phyloP scores from a whole-genome alignment of 768 basidiomycete genomes.

The Xerocomellus chrysenteron region DNA sequence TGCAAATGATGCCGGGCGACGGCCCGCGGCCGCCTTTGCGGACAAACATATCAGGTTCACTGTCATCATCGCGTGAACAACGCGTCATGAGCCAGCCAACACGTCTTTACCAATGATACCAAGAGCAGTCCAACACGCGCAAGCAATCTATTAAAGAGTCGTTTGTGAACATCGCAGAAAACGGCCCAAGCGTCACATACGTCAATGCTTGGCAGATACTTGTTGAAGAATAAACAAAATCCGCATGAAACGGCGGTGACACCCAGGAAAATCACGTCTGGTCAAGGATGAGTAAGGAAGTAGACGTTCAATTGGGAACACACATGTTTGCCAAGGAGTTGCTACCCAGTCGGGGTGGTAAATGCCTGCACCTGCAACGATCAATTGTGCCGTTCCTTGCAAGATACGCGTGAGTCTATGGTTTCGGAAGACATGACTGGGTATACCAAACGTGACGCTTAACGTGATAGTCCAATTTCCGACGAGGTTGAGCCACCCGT shows the following conservation, averaged over 20 bases:
- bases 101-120: slow-evolving; percentile 46
- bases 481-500: slow-evolving; percentile 67
- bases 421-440: neutral
- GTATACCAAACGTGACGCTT: slow-evolving; percentile 58
- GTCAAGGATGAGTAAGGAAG: neutral
- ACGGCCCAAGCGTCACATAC: slow-evolving; percentile 28
- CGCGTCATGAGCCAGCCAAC: neutral
- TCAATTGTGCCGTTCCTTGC: slow-evolving; percentile 56
- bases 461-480: slow-evolving; percentile 70
- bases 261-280: slow-evolving; percentile 57
- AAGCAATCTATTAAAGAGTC: slow-evolving; percentile 43
- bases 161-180: neutral
- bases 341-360: slow-evolving; percentile 59
- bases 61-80: slow-evolving; percentile 27
- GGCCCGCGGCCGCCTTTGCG: slow-evolving; percentile 54
- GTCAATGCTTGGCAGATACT: slow-evolving; percentile 48
- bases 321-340: slow-evolving; percentile 61
- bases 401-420: neutral
- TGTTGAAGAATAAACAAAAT: slow-evolving; percentile 58
- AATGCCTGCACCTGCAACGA: slow-evolving; percentile 58
- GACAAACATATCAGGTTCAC: slow-evolving; percentile 59
- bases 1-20: slow-evolving; percentile 54
- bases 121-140: slow-evolving; percentile 61
- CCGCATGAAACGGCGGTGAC: slow-evolving; percentile 47
- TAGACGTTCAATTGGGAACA: slow-evolving; percentile 5